Base-by-base conservation (phyloP, 306 rosid species). In the Dryas drummondii region DNA sequence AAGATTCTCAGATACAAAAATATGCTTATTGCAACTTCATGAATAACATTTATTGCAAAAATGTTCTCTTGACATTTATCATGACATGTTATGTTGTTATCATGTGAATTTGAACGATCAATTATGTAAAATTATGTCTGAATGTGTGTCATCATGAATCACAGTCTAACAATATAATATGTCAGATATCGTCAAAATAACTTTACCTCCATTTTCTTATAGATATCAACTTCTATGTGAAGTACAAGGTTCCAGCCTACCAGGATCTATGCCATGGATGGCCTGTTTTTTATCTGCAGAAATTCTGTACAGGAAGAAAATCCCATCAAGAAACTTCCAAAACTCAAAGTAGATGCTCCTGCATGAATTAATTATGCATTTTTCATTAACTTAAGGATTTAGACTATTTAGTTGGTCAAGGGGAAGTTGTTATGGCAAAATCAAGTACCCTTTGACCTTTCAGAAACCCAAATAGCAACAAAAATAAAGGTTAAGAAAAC, bases 381-480 rank as follows among this genome's bases (percentile, higher is more conserved):
- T 51, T 14, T 14, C 56, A 52, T 52, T 52, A 4, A 66, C n/a
- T 14, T 45, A n/a, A 5, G 32, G 41, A 44, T 5, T 62, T n/a
- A n/a, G n/a, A n/a, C n/a, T n/a, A n/a, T n/a, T n/a, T 54, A 40
- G 68, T 66, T 65, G 47, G 66, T 22, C 66, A 10, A 56, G 66
- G 50, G 75, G 45, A 37, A 76, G 60, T 75, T 11, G 37, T 26
- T 22, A 46, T 11, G 45, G 27, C 58, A 41, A 27, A 67, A 44
- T 5, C 9, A 55, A 75, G 13, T 50, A 15, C 49, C 11, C 15
- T 48, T 70, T 70, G 76, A 42, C 49, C 76, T 47, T 60, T 60
- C n/a, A 40, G 76, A 77, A 50, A 62, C 74, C 51, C 52, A 76
- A 14, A 61, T 61, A 52, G 47, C 68, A 71, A 45, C 72, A 78